Evolutionary conservation across 2,329 filamentous ascomycete species (phyloP), one percentile per base, ranked within the genome.

Genomic region (Botrytis galanthina): DNA sequence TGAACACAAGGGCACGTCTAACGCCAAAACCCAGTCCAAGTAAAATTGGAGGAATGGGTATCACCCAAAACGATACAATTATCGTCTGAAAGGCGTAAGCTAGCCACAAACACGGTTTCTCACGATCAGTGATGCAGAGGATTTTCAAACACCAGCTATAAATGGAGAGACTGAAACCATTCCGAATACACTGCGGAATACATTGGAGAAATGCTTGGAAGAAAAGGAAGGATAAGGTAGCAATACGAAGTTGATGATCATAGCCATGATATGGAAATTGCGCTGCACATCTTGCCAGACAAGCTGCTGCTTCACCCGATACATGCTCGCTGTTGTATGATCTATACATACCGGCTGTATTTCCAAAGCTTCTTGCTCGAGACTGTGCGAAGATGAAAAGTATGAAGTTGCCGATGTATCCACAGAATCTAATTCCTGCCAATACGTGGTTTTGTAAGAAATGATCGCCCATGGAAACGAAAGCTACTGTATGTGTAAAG

Each of bases 401-500:
- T 22, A 63, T 8, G n/a, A 71, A 63, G 35, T 71, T 71, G 26
- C 39, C 46, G 1, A 71, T n/a, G 39, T 71, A 71, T 9, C 69
- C 59, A 29, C 59, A 29, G 10, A 71, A 48, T 37, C 69, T 39
- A 20, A 71, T 29, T 32, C 44, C 60, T 10, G 59, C 59, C 57
- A 71, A 46, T 39, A 60, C 48, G 8, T 20, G 42, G 4, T 71
- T 71, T 32, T 44, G 26, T 12, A 37, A 46, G 32, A 71, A 62
- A 62, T 51, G 46, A 51, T 63, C 57, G 22, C 42, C 29, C n/a
- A 71, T 20, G 14, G 57, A 62, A 14, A 71, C 29, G 10, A 71
- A 57, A 12, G 68, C 42, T 22, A 71, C 69, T 5, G 57, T 63
- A 4, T 71, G 69, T 16, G 59, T 71, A 22, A 71, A 71, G 46